These are phyloP conservation scores for Rugosomyces carneus DNA, from an alignment of 1,284 basidiomycete genomes.

Conservation along the genomic window DNA sequence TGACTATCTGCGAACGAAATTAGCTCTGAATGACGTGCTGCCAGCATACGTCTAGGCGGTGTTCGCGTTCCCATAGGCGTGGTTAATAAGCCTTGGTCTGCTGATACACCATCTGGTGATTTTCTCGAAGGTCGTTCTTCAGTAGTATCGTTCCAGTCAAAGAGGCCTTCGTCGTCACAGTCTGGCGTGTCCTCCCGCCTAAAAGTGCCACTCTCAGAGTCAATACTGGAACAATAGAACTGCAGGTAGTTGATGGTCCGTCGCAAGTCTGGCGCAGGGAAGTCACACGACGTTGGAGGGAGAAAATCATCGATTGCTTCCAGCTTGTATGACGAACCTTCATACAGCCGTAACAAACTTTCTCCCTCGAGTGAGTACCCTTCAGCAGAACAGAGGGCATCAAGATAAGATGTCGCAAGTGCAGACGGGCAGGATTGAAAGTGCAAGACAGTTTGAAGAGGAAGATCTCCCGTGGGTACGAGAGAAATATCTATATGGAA, in stretches of 20 bases:
- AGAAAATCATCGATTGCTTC: slow-evolving; percentile 24
- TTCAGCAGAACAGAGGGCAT: slow-evolving; percentile 57
- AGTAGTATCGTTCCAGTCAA: slow-evolving; percentile 11
- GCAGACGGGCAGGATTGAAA: slow-evolving; percentile 58
- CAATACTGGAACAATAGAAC: slow-evolving; percentile 33
- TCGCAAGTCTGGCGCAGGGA: slow-evolving; percentile 49
- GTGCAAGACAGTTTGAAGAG: slow-evolving; percentile 67
- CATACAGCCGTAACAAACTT: slow-evolving; percentile 33
- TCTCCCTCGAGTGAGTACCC: slow-evolving; percentile 37
- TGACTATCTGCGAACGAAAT: slow-evolving; percentile 53
- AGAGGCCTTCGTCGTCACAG: slow-evolving; percentile 11
- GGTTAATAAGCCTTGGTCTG: slow-evolving; percentile 4
- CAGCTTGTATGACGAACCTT: slow-evolving; percentile 12
- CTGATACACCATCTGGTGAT: slow-evolving; percentile 5
- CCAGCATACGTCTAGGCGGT: slow-evolving; percentile 6
- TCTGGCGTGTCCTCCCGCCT: slow-evolving; percentile 9
- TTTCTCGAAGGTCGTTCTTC: slow-evolving; percentile 1
- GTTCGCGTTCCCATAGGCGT: slow-evolving; percentile 8
- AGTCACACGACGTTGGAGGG: slow-evolving; percentile 21
- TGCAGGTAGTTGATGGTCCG: slow-evolving; percentile 55
- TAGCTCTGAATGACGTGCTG: slow-evolving; percentile 32
- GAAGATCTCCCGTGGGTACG: slow-evolving; percentile 68
- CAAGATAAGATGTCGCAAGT: slow-evolving; percentile 69
- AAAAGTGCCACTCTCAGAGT: slow-evolving; percentile 10
- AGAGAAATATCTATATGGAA: slow-evolving; percentile 54